phyloP scores from a whole-genome alignment of 768 basidiomycete species.

The Suillus subaureus region DNA sequence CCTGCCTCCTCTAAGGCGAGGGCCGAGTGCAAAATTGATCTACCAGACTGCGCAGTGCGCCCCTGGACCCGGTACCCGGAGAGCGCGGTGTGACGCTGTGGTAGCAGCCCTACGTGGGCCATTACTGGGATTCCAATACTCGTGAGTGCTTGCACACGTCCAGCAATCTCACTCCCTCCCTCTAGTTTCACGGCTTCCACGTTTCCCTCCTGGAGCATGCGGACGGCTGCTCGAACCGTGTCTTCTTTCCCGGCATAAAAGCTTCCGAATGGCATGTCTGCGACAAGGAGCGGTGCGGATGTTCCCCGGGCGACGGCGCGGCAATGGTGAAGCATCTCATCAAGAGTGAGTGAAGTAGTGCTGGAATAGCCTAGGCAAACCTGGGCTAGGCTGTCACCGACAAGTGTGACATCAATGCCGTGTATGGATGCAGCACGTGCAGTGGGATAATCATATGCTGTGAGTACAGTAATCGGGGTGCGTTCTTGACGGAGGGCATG shows the following conservation, averaged over 20 bases:
- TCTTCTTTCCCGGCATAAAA: constrained; percentile 69
- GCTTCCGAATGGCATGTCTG: constrained; percentile 95
- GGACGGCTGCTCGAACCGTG: constrained; percentile 75
- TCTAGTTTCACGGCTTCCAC: constrained; percentile 93
- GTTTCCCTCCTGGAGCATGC: constrained; percentile 79
- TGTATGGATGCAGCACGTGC: constrained; percentile 61
- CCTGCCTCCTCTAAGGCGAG: constrained; percentile 79
- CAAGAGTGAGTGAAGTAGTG: constrained; percentile 84
- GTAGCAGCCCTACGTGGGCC: constrained; percentile 90
- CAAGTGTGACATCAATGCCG: constrained; percentile 85
- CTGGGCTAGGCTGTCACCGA: constrained; percentile 96
- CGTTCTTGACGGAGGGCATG: constrained; percentile 54
- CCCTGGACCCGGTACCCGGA: constrained; percentile 95
- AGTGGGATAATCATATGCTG: constrained; percentile 97
- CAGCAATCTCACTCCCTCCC: constrained; percentile 79
- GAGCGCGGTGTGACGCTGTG: constrained; percentile 80
- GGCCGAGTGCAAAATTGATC: constrained; percentile 62
- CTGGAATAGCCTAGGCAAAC: constrained; percentile 88
- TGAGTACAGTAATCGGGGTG: constrained; percentile 87
- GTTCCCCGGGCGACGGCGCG: constrained; percentile 84
- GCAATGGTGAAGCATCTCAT: constrained; percentile 93
- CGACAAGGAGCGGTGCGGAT: constrained; percentile 83
- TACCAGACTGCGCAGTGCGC: constrained; percentile 63
- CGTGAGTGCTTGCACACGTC: constrained; percentile 69
- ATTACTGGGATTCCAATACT: constrained; percentile 89